Conservation (phyloP, 1,284 basidiomycete genomes). For the Austroboletus novae-zelandiae region DNA sequence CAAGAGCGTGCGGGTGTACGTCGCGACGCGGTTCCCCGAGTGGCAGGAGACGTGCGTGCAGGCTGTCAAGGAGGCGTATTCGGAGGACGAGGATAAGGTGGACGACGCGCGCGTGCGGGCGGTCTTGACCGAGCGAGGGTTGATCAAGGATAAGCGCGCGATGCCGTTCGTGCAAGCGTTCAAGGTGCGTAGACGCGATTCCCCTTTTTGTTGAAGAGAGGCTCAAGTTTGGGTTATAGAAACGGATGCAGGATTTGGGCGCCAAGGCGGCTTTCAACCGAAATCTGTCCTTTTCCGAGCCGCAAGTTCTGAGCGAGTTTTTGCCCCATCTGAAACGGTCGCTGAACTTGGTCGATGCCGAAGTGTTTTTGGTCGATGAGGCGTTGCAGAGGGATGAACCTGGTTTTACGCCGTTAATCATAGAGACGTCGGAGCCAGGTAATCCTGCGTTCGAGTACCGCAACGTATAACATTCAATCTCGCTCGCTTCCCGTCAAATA, state of each 20-base stretch:
- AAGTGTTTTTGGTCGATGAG: conserved; percentile 32
- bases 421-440: conserved; percentile 88
- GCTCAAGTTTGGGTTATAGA: conserved; percentile 48
- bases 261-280: conserved; percentile 83
- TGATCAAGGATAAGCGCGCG: conserved; percentile 93
- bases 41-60: conserved; percentile 91
- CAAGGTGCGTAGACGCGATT: conserved; percentile 65
- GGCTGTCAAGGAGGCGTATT: conserved; percentile 72
- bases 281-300: conserved; percentile 86
- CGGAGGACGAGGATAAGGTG: conserved; percentile 59
- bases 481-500: no score
- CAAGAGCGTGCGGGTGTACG: conserved; percentile 85
- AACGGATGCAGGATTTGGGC: conserved; percentile 81
- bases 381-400: conserved; percentile 57
- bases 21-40: conserved; percentile 87
- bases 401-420: conserved; percentile 64
- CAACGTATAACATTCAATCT: conserved; percentile 44
- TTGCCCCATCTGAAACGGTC: conserved; percentile 84
- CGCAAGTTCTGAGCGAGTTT: conserved; percentile 70
- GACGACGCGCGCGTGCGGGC: conserved; percentile 84
- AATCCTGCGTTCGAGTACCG: conserved; percentile 83
- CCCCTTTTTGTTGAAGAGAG: conserved; percentile 3
- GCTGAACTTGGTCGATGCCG: conserved; percentile 67
- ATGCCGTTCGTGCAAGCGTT: conserved; percentile 95
- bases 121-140: conserved; percentile 67